Evolutionary conservation across 768 basidiomycete species (phyloP).

Genomic region (Suillus cothurnatus): DNA sequence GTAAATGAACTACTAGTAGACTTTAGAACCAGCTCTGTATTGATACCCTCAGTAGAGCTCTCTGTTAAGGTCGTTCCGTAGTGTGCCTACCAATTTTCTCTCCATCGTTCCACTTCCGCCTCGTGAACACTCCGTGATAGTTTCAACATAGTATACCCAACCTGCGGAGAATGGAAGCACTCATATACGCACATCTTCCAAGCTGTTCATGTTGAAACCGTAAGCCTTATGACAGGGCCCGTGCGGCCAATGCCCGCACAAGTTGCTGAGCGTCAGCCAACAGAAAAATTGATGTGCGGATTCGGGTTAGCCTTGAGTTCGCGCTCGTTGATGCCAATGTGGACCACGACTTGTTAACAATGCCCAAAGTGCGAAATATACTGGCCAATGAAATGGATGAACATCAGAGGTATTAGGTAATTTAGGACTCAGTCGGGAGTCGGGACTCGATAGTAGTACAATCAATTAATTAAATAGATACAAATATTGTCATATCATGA

Average conservation of each 20-base stretch:
- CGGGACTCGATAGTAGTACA: no score
- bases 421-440: no score
- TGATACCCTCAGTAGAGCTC: neutral
- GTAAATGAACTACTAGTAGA: conserved; percentile 59
- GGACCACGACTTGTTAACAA: conserved; percentile 58
- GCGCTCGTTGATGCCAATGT: conserved; percentile 66
- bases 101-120: conserved; percentile 84
- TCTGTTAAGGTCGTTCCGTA: neutral
- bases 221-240: conserved; percentile 85
- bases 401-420: no score
- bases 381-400: neutral
- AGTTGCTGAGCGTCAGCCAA: conserved; percentile 70
- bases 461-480: neutral
- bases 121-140: conserved; percentile 65
- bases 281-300: conserved; percentile 74
- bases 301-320: conserved; percentile 79
- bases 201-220: conserved; percentile 73
- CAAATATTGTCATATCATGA: neutral
- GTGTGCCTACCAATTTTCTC: conserved; percentile 66
- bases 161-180: neutral
- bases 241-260: conserved; percentile 77
- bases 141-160: neutral
- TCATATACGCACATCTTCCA: conserved; percentile 69
- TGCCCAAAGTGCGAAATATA: neutral
- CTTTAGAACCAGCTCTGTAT: conserved; percentile 73